phyloP scores from a whole-genome alignment of 805 yeast species.

The Saccharomyces jurei region DNA sequence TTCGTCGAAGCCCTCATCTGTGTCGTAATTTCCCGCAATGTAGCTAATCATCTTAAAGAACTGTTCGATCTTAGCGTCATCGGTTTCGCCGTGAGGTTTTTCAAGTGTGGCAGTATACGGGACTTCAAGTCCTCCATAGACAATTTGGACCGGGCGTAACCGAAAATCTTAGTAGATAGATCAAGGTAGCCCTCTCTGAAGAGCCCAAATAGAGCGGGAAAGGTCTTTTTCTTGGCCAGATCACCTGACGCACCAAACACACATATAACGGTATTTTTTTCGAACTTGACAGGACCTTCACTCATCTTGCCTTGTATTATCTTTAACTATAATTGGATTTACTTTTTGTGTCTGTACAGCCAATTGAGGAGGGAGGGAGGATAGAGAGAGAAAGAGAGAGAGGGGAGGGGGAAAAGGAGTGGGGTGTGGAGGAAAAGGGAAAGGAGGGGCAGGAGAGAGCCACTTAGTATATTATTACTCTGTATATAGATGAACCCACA shows the following conservation, averaged over 20 bases:
- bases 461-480: not conserved
- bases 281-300: conserved; percentile 35
- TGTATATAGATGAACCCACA: not conserved
- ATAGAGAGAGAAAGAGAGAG: not conserved
- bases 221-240: conserved; percentile 89
- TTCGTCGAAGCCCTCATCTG: conserved; percentile 59
- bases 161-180: conserved; percentile 61
- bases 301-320: not conserved
- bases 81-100: conserved; percentile 40
- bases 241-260: conserved; percentile 96
- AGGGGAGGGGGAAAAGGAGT: not conserved
- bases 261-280: conserved; percentile 60
- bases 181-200: conserved; percentile 73
- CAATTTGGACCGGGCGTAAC: conserved; percentile 85
- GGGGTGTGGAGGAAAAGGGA: not conserved
- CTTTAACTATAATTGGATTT: not conserved
- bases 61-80: conserved; percentile 40
- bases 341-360: not conserved
- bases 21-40: conserved; percentile 72
- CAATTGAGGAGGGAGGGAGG: not conserved
- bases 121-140: conserved; percentile 55
- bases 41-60: conserved; percentile 64
- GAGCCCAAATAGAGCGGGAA: conserved; percentile 76
- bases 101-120: conserved; percentile 58
- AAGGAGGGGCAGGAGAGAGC: not conserved